These are phyloP conservation scores for Citrullus mucosospermus DNA, from an alignment of 306 rosid species.

Conservation along the genomic window DNA sequence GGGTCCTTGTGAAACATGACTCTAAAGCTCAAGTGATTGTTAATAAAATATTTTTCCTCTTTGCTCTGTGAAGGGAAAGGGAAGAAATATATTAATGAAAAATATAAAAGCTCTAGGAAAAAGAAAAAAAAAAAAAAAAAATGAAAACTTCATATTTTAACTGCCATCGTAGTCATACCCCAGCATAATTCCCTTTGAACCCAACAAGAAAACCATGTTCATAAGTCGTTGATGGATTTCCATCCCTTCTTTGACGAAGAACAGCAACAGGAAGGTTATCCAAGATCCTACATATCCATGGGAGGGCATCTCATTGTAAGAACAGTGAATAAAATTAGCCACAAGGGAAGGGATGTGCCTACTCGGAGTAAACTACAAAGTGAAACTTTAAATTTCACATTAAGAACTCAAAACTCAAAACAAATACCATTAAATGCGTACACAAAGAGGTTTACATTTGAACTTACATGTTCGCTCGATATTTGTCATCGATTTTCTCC, in stretches of 20 bases:
- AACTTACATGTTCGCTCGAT: slow-evolving; percentile 90
- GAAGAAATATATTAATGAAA: slow-evolving; percentile 9
- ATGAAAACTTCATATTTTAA: slow-evolving; percentile 11
- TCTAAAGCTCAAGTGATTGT: slow-evolving; percentile 96
- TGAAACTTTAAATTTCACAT: background rate
- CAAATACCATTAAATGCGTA: background rate
- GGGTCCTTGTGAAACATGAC: slow-evolving; percentile 94
- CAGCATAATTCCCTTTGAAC: slow-evolving; percentile 89
- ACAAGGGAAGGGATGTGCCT: background rate
- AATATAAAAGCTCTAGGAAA: background rate
- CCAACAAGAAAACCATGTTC: slow-evolving; percentile 97
- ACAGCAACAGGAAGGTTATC: slow-evolving; percentile 99
- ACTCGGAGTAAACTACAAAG: background rate
- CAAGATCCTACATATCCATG: slow-evolving; percentile 54
- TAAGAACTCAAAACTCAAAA: background rate
- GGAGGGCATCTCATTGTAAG: background rate
- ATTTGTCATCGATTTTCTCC: slow-evolving; percentile 91
- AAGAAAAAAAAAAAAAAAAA: background rate
- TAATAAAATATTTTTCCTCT: slow-evolving; percentile 88
- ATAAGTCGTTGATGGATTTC: slow-evolving; percentile 75
- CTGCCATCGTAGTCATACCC: slow-evolving; percentile 46
- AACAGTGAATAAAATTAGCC: background rate
- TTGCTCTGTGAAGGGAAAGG: slow-evolving; percentile 51
- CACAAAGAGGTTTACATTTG: background rate
- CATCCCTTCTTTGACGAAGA: slow-evolving; percentile 85